Evolutionary conservation across 768 basidiomycete genomes (phyloP).

Genomic region (Hirschioporus abietinus): DNA sequence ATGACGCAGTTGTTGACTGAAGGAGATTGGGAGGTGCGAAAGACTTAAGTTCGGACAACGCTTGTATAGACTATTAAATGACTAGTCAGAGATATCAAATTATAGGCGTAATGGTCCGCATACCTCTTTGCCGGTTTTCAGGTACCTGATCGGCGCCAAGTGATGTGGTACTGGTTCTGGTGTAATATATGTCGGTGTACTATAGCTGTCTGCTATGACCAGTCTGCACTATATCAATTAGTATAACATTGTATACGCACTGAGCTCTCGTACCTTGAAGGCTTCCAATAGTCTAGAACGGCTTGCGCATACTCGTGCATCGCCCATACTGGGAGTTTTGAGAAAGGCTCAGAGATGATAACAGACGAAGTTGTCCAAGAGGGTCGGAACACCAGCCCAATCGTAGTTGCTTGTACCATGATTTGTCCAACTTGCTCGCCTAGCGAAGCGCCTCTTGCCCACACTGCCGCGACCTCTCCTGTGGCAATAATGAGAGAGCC

Average conservation of each 20-base stretch:
- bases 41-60: constrained; percentile 24
- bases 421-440: constrained; percentile 47
- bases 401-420: constrained; percentile 34
- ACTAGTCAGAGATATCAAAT: background rate
- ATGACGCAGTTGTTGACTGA: constrained; percentile 48
- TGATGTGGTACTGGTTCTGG: constrained; percentile 27
- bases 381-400: constrained; percentile 47
- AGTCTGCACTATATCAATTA: constrained; percentile 28
- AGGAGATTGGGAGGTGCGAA: constrained; percentile 56
- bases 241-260: background rate
- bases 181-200: constrained; percentile 40
- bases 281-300: constrained; percentile 38
- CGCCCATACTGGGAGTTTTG: constrained; percentile 41
- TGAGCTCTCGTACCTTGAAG: constrained; percentile 34
- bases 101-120: constrained; percentile 10
- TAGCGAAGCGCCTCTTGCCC: constrained; percentile 47
- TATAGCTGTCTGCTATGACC: constrained; percentile 48
- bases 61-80: constrained; percentile 22
- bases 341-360: constrained; percentile 47
- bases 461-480: constrained; percentile 39
- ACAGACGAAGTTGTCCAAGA: constrained; percentile 41
- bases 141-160: constrained; percentile 50
- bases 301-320: constrained; percentile 44
- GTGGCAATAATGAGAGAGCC: constrained; percentile 39
- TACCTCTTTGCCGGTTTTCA: constrained; percentile 26